Conservation (phyloP, 2,329 filamentous ascomycete genomes). For the Fusarium falciforme region DNA sequence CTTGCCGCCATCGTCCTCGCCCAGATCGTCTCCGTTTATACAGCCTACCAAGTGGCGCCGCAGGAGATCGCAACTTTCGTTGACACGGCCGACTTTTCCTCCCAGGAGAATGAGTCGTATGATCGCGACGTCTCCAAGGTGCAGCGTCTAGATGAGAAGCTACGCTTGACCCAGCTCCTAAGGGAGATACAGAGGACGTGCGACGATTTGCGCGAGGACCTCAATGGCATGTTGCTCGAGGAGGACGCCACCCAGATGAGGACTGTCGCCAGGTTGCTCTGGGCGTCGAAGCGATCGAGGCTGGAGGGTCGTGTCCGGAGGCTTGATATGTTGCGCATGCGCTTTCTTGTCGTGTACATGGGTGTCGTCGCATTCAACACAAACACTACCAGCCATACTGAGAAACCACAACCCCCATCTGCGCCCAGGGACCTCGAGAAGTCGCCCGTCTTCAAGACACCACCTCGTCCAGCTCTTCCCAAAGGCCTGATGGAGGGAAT, state of each 20-base stretch:
- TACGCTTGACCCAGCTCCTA: conserved; percentile 67
- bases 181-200: conserved; percentile 71
- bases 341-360: conserved; percentile 74
- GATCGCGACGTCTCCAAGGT: conserved; percentile 69
- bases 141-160: conserved; percentile 70
- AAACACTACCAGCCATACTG: conserved; percentile 40
- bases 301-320: conserved; percentile 69
- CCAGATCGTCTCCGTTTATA: conserved; percentile 64
- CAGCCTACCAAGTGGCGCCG: conserved; percentile 69
- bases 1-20: conserved; percentile 66
- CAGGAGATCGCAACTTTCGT: conserved; percentile 68
- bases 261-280: conserved; percentile 64
- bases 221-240: conserved; percentile 64
- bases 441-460: conserved; percentile 43
- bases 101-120: conserved; percentile 73
- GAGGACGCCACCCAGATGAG: conserved; percentile 57
- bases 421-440: conserved; percentile 52
- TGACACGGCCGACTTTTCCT: conserved; percentile 70
- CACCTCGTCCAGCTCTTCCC: conserved; percentile 50
- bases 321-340: conserved; percentile 71
- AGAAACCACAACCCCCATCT: conserved; percentile 48
- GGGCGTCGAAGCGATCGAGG: conserved; percentile 65
- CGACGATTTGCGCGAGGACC: conserved; percentile 70
- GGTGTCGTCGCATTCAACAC: conserved; percentile 60
- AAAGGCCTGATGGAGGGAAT: conserved; percentile 58